Evolutionary conservation across 2,329 filamentous ascomycete genomes (phyloP).

Genomic region (Diaporthe amygdali): DNA sequence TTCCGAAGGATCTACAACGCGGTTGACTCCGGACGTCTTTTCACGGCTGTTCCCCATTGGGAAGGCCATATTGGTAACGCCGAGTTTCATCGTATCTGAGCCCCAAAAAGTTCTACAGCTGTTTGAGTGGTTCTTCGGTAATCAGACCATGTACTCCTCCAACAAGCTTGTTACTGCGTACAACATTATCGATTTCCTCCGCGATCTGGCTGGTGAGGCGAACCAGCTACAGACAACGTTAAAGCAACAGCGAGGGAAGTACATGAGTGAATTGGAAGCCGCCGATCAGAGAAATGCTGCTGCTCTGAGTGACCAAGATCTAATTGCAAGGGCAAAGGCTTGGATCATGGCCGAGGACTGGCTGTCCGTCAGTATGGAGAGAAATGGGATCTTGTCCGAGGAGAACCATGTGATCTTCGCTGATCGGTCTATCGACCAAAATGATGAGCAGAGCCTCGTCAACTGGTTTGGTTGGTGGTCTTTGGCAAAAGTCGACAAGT

Average conservation of each 20-base stretch:
- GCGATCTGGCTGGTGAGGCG: slow-evolving; percentile 42
- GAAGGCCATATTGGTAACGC: slow-evolving; percentile 51
- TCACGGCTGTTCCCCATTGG: slow-evolving; percentile 50
- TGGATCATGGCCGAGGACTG: slow-evolving; percentile 3
- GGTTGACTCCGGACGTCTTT: neutral
- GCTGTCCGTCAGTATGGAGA: slow-evolving; percentile 10
- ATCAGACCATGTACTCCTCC: slow-evolving; percentile 27
- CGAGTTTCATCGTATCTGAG: slow-evolving; percentile 54
- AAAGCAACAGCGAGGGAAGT: slow-evolving; percentile 24
- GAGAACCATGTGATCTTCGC: slow-evolving; percentile 50
- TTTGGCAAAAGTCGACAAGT: slow-evolving; percentile 51
- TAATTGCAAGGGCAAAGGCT: slow-evolving; percentile 14
- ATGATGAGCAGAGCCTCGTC: slow-evolving; percentile 67
- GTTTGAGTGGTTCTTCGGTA: slow-evolving; percentile 45
- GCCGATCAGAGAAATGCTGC: slow-evolving; percentile 1
- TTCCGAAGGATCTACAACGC: slow-evolving; percentile 28
- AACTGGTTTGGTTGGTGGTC: slow-evolving; percentile 70
- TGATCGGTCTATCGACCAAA: slow-evolving; percentile 53
- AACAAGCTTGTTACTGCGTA: slow-evolving; percentile 42
- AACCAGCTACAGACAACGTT: slow-evolving; percentile 24
- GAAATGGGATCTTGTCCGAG: slow-evolving; percentile 37
- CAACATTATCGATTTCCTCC: slow-evolving; percentile 41
- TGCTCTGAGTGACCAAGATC: slow-evolving; percentile 22
- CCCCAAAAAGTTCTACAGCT: slow-evolving; percentile 44
- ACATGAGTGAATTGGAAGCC: slow-evolving; percentile 1